Conservation (phyloP, 2,329 filamentous ascomycete genomes). For the Fusarium stilboides region DNA sequence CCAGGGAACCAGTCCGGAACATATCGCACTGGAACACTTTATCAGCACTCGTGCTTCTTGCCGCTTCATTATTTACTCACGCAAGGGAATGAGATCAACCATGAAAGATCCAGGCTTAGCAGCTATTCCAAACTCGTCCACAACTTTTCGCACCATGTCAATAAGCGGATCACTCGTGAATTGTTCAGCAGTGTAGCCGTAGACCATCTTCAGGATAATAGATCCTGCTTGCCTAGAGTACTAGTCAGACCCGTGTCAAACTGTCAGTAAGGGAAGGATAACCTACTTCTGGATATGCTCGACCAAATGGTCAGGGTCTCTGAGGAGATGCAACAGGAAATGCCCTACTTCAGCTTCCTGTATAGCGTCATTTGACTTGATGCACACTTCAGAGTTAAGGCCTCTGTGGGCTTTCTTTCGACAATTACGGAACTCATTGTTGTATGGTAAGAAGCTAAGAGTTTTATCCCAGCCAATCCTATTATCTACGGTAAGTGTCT, state of each 20-base stretch:
- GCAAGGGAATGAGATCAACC: slow-evolving; percentile 40
- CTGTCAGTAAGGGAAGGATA: accelerated
- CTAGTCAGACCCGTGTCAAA: background rate
- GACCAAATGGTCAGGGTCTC: slow-evolving; percentile 55
- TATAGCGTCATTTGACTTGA: slow-evolving; percentile 57
- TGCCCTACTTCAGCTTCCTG: slow-evolving; percentile 59
- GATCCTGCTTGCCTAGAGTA: slow-evolving; percentile 29
- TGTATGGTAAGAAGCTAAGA: slow-evolving; percentile 56
- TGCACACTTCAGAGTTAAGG: slow-evolving; percentile 59
- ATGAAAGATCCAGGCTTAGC: slow-evolving; percentile 32
- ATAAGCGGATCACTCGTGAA: slow-evolving; percentile 30
- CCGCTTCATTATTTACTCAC: slow-evolving; percentile 2
- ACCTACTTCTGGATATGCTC: slow-evolving; percentile 61
- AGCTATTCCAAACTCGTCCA: slow-evolving; percentile 37
- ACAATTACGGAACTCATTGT: slow-evolving; percentile 56
- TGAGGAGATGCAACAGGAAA: slow-evolving; percentile 49
- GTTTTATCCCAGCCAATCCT: slow-evolving; percentile 52
- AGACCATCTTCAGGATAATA: slow-evolving; percentile 35
- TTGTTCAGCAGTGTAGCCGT: slow-evolving; percentile 36
- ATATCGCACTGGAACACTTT: slow-evolving; percentile 3
- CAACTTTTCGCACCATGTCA: slow-evolving; percentile 26
- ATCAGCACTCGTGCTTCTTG: background rate
- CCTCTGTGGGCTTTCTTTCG: slow-evolving; percentile 62
- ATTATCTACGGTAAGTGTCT: accelerated
- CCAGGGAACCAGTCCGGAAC: slow-evolving; percentile 32